Percentiles rank a stretch among this genome's conserved stretches.
Evolutionary conservation across 345 rosid species (phyloP).

Genomic region (Brassica carinata): DNA sequence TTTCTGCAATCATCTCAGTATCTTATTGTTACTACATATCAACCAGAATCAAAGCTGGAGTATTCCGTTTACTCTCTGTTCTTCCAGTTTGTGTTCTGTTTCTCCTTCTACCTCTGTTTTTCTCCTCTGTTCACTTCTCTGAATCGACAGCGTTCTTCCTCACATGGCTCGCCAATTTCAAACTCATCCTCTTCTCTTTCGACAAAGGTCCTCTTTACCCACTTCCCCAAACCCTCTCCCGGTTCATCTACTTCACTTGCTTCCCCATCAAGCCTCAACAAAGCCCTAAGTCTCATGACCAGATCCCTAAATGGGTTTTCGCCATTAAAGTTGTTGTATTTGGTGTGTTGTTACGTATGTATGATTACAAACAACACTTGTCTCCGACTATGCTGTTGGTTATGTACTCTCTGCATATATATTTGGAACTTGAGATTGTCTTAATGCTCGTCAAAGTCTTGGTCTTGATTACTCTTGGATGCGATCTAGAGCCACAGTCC

Average conservation of each 20-base stretch:
- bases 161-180: neutral
- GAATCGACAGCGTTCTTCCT: neutral
- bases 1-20: neutral
- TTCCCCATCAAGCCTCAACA: constrained; percentile 3
- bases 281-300: neutral
- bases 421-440: neutral
- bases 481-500: neutral
- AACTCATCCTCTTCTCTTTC: neutral
- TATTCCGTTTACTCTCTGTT: neutral
- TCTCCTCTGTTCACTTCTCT: neutral
- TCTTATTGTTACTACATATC: neutral
- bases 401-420: neutral
- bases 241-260: neutral
- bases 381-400: neutral
- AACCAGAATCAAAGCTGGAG: neutral
- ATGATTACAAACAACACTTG: neutral
- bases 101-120: neutral
- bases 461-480: neutral
- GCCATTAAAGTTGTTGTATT: neutral
- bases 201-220: neutral
- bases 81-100: neutral
- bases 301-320: neutral
- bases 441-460: neutral
- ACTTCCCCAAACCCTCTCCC: neutral
- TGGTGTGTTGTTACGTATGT: neutral